Conservation (phyloP, 495 filamentous ascomycete genomes). For the Friedmanniomyces simplex region DNA sequence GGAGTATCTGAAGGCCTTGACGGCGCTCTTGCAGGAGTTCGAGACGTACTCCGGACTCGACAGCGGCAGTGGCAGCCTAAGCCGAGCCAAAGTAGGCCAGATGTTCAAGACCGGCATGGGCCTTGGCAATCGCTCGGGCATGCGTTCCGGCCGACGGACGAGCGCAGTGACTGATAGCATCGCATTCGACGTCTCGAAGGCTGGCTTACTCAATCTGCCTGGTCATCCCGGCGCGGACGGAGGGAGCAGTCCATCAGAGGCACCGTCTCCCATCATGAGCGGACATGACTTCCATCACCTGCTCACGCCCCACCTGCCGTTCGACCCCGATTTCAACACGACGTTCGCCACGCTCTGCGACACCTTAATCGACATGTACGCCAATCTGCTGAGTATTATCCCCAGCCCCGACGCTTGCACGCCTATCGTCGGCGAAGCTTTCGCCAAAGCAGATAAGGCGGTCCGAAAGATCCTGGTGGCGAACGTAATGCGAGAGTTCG, state of each 20-base stretch:
- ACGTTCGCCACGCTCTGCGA: conserved; percentile 97
- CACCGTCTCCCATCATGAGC: background rate
- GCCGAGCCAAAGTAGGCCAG: conserved; percentile 66
- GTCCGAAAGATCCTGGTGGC: conserved; percentile 79
- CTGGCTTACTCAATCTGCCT: conserved; percentile 3
- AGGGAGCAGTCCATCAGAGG: conserved; percentile 12
- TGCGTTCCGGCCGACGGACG: conserved; percentile 50
- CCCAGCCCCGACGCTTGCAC: conserved; percentile 33
- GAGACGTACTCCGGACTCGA: conserved; percentile 72
- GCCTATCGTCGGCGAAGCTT: conserved; percentile 58
- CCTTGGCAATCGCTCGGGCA: conserved; percentile 44
- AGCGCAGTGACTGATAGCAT: conserved; percentile 60
- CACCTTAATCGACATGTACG: conserved; percentile 86
- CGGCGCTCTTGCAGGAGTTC: conserved; percentile 80
- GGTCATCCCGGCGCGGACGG: conserved; percentile 29
- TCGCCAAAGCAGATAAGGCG: conserved; percentile 77
- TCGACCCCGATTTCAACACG: conserved; percentile 95
- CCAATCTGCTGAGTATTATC: conserved; percentile 61
- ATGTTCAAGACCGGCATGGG: conserved; percentile 75
- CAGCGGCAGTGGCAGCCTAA: conserved; percentile 55
- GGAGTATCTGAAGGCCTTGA: conserved; percentile 81
- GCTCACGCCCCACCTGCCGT: conserved; percentile 82
- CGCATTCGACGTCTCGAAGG: conserved; percentile 32
- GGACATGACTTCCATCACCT: conserved; percentile 58
- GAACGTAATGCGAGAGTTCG: conserved; percentile 82